phyloP scores from a whole-genome alignment of 306 rosid species.

The Dryas drummondii region DNA sequence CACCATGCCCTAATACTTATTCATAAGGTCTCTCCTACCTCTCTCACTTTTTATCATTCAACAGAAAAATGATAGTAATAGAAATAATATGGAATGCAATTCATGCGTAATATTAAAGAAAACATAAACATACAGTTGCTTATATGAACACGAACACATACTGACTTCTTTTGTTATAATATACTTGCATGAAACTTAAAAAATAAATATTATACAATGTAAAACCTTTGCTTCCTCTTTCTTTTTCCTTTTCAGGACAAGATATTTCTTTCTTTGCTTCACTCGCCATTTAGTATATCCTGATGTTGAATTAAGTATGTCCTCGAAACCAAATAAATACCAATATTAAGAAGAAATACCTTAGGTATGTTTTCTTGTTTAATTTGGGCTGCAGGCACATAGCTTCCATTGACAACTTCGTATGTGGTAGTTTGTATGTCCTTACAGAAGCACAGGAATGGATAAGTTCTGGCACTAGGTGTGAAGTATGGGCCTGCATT shows the following conservation, averaged over 20 bases:
- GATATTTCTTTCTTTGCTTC: not conserved
- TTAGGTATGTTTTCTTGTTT: constrained; percentile 38
- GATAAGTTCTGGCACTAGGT: constrained; percentile 41
- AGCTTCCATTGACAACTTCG: constrained; percentile 78
- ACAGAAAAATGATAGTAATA: too few species aligned
- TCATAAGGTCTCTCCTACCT: not conserved
- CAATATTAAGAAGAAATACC: constrained; percentile 34
- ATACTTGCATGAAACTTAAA: not conserved
- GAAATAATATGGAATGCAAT: not conserved
- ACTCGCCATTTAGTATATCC: not conserved
- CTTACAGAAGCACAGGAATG: constrained; percentile 44
- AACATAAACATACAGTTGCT: not conserved
- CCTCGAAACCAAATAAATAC: not conserved
- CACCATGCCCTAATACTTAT: not conserved
- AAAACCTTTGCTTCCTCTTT: not conserved
- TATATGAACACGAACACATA: not conserved
- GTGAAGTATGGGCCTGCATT: constrained; percentile 31
- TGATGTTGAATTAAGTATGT: not conserved
- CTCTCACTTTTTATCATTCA: not conserved
- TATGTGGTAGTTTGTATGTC: constrained; percentile 65
- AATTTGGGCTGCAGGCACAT: constrained; percentile 42
- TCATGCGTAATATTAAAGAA: not conserved
- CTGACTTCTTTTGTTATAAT: not conserved
- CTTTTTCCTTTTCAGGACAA: not conserved
- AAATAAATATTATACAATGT: not conserved